phyloP scores from a whole-genome alignment of 148 eudicot genomes.

The Chenopodium berlandieri region DNA sequence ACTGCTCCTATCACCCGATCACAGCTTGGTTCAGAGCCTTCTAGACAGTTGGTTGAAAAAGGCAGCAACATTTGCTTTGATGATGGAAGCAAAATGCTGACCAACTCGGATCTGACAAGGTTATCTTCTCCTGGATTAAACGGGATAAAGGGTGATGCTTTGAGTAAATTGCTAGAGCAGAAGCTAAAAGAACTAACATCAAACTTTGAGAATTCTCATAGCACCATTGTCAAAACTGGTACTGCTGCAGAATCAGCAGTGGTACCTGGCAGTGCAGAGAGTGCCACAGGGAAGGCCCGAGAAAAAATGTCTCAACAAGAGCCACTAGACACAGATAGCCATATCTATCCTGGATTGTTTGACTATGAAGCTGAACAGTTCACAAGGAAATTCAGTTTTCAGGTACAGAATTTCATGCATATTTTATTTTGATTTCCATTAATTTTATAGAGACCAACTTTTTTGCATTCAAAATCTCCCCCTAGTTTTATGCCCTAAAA shows the following conservation, averaged over 20 bases:
- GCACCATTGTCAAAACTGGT: conserved; percentile 29
- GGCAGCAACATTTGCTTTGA: conserved; percentile 31
- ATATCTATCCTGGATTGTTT: conserved; percentile 29
- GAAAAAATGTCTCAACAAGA: conserved; percentile 31
- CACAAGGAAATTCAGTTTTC: conserved; percentile 39
- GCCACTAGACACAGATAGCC: conserved; percentile 23
- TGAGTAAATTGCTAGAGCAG: conserved; percentile 74
- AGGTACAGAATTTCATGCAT: conserved; percentile 37
- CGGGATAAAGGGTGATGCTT: conserved; percentile 61
- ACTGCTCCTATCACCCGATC: conserved; percentile 73
- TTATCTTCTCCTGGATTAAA: conserved; percentile 45
- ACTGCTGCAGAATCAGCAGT: conserved; percentile 34
- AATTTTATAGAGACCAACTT: not conserved
- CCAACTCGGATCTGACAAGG: conserved; percentile 41
- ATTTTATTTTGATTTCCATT: not conserved
- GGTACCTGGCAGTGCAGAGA: conserved; percentile 31
- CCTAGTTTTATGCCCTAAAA: not conserved
- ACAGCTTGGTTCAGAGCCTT: conserved; percentile 33
- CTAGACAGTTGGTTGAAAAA: conserved; percentile 29
- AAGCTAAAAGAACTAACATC: conserved; percentile 65
- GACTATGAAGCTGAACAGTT: conserved; percentile 31
- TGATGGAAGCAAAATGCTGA: conserved; percentile 36
- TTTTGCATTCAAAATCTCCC: not conserved
- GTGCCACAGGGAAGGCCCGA: conserved; percentile 22
- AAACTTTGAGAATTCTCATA: conserved; percentile 42